Conservation (phyloP, 164 flowering plant species). For the Berberis vulgaris region DNA sequence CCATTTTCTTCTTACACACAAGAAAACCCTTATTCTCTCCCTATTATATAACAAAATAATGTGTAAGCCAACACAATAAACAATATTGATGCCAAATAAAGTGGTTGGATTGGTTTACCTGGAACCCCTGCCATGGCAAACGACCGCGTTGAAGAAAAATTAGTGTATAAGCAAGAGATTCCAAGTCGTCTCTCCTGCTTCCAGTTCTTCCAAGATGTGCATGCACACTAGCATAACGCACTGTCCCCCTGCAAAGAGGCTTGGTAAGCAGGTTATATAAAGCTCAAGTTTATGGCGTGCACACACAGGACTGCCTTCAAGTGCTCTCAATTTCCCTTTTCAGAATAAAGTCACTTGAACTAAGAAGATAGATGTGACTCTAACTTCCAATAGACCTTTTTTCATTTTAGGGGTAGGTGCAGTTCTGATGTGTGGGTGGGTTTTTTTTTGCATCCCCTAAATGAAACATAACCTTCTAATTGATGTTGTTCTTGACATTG, state of each 20-base stretch:
- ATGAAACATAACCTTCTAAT: no score
- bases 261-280: no score
- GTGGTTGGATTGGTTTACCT: slow-evolving; percentile 31
- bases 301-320: no score
- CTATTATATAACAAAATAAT: slow-evolving; percentile 21
- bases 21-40: slow-evolving; percentile 94
- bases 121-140: slow-evolving; percentile 98
- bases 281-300: no score
- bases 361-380: no score
- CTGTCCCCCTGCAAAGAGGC: slow-evolving; percentile 69
- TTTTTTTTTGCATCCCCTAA: no score
- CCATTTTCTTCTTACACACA: slow-evolving; percentile 97
- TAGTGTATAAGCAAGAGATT: slow-evolving; percentile 94
- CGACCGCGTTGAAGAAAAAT: slow-evolving; percentile 89
- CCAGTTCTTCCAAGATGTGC: slow-evolving; percentile 98
- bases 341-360: no score
- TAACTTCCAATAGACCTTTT: no score
- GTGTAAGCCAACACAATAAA: neutral
- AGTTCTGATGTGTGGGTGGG: no score
- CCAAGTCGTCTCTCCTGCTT: slow-evolving; percentile 92
- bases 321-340: no score
- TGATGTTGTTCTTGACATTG: no score
- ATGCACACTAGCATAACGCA: slow-evolving; percentile 96
- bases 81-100: neutral
- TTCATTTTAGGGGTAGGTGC: no score